A percentile compares a stretch with the other conserved stretches of the same genome.
Evolutionary conservation across 805 yeast genomes (phyloP).

Genomic region (Millerozyma acaciae): DNA sequence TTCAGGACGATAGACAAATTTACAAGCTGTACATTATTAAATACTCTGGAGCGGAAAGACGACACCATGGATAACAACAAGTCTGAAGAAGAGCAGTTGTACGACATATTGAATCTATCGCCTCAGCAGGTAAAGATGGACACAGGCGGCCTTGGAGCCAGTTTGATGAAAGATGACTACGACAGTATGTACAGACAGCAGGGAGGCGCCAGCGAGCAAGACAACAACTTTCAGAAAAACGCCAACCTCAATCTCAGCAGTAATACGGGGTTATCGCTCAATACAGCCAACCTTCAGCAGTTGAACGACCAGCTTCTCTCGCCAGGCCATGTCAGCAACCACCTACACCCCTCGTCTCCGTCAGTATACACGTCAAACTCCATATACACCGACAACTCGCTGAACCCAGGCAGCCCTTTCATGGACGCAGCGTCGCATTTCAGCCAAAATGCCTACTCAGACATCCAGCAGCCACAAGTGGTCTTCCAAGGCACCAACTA

Average conservation of each 20-base stretch:
- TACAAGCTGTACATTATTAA: too few relatives aligned
- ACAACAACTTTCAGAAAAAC: constrained; percentile 6
- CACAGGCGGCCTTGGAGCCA: background rate
- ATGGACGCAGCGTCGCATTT: constrained; percentile 34
- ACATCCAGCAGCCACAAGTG: constrained; percentile 6
- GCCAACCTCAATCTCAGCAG: constrained; percentile 9
- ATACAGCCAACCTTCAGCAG: constrained; percentile 10
- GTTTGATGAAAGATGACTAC: too few relatives aligned
- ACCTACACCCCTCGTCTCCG: constrained; percentile 19
- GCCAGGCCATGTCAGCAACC: constrained; percentile 11
- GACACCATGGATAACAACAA: constrained; percentile 1
- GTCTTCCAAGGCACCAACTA: constrained; percentile 5
- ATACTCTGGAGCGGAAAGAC: too few relatives aligned
- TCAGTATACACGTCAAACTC: constrained; percentile 18
- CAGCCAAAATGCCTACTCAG: constrained; percentile 15
- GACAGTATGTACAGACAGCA: background rate
- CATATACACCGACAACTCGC: constrained; percentile 33
- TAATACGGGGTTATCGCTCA: constrained; percentile 7
- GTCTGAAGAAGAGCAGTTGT: constrained; percentile 24
- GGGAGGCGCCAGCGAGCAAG: background rate
- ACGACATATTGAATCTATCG: constrained; percentile 28
- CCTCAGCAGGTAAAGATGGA: constrained; percentile 15
- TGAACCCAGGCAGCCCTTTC: constrained; percentile 35
- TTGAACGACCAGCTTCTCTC: constrained; percentile 14
- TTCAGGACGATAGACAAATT: too few relatives aligned